These are phyloP conservation scores for Gloeophyllum trabeum DNA, from an alignment of 768 basidiomycete genomes.

Conservation along the genomic window DNA sequence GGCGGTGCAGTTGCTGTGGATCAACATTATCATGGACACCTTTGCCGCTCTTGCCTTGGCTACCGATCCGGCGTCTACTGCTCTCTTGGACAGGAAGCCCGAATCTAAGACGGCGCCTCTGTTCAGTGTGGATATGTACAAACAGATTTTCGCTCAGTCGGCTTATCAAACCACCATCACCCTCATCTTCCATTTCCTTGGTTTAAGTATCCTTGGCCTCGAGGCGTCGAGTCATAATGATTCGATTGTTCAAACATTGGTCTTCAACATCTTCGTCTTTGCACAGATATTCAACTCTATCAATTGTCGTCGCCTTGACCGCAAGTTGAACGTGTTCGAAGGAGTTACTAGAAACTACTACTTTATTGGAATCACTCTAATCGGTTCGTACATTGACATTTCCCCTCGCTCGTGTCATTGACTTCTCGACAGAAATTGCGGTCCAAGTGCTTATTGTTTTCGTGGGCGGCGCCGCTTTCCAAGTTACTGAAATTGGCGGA, in stretches of 20 bases:
- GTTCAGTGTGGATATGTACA: constrained; percentile 92
- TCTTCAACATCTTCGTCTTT: constrained; percentile 98
- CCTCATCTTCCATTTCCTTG: constrained; percentile 84
- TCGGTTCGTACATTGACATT: constrained; percentile 44
- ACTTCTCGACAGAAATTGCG: constrained; percentile 53
- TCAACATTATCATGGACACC: constrained; percentile 98
- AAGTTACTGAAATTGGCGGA: constrained; percentile 67
- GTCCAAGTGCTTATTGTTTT: constrained; percentile 86
- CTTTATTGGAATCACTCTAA: constrained; percentile 73
- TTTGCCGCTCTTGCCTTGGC: constrained; percentile 97
- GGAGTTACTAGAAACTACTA: constrained; percentile 72
- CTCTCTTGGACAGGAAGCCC: constrained; percentile 79
- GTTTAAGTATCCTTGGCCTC: constrained; percentile 57
- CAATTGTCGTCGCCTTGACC: constrained; percentile 84
- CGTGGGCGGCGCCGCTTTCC: constrained; percentile 86
- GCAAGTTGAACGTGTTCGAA: constrained; percentile 79
- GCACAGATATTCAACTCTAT: constrained; percentile 95
- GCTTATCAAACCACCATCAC: constrained; percentile 75
- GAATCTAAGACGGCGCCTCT: constrained; percentile 83
- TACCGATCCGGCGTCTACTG: constrained; percentile 84
- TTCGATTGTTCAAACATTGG: constrained; percentile 63
- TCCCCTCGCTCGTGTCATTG: neutral
- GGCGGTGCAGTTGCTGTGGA: constrained; percentile 96
- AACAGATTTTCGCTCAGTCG: constrained; percentile 89
- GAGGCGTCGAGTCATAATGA: constrained; percentile 25